Evolutionary conservation across 768 basidiomycete species (phyloP), one percentile per base, ranked within the genome.

Genomic region (Dentipellis sp.): DNA sequence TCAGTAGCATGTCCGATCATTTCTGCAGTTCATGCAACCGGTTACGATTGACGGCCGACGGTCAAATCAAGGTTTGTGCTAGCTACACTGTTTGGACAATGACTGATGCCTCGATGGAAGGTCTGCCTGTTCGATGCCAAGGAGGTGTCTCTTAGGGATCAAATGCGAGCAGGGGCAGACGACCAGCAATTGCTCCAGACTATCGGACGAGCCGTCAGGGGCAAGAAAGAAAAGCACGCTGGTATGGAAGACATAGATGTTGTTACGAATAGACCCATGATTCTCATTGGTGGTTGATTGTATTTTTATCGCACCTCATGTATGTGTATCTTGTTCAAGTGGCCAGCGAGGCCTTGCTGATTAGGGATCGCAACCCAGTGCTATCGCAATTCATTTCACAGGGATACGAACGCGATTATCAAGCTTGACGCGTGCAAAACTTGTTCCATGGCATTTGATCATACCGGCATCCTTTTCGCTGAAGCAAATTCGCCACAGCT

Each of bases 1-100:
- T 94, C 65, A 90, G 83, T 65, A 91, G 87, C 73, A 92, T 92
- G 91, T 93, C 90, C 16, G 91, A 94, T 68, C 91, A 93, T 69
- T 92, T 94, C 64, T 94, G 91, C 69, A 78, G 81, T 1, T 83
- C 84, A 1, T 94, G 91, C 72, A 92, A 91, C 63, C 78, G 91
- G 56, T 73, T 94, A 51, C 77, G 92, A 42, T 74, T 94, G 48
- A 93, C 89, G n/a, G 87, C 91, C 11, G 91, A 94, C 63, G 91
- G 93, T 6, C 82, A 93, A 65, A 88, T 94, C 62, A 94, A 94
- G 78, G 90, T 80, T 59, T 58, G 66, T 35, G 45, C 45, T 3
- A 29, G 29, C 29, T 29, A 39, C 29, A 19, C 36, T 23, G 22
- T 50, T 17, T 11, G 35, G 5, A 14, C 55, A 35, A 53, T 23